Conservation (phyloP, 305 asterid species). For the Lippia alba region DNA sequence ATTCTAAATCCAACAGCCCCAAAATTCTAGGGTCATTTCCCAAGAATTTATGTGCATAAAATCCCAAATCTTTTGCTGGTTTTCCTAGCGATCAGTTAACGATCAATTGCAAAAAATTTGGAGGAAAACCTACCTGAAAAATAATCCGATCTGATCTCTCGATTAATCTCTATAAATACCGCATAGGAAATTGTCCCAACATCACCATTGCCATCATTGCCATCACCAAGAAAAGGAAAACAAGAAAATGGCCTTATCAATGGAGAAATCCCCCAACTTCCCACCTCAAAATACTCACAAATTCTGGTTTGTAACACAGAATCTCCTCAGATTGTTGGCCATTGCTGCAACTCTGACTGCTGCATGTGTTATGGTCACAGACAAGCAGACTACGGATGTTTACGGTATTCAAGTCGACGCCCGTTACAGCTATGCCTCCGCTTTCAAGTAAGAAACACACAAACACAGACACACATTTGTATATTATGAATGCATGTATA, state of each 20-base stretch:
- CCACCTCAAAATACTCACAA: conserved; percentile 37
- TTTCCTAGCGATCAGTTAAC: conserved; percentile 15
- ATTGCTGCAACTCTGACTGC: conserved; percentile 46
- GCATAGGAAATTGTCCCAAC: neutral
- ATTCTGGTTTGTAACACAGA: conserved; percentile 33
- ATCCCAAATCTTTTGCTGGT: neutral
- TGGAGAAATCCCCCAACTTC: neutral
- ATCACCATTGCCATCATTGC: neutral
- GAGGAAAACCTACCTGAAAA: conserved; percentile 1
- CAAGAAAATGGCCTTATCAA: conserved; percentile 13
- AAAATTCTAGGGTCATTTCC: no score
- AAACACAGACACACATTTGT: neutral
- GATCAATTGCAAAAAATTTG: neutral
- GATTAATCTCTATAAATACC: conserved; percentile 20
- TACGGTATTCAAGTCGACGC: conserved; percentile 47
- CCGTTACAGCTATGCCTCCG: conserved; percentile 48
- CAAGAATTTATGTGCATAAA: conserved; percentile 1
- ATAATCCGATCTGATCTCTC: neutral
- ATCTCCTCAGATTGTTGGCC: conserved; percentile 42
- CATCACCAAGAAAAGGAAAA: neutral
- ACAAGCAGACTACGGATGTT: conserved; percentile 38
- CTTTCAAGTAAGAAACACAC: conserved; percentile 47
- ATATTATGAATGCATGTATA: neutral
- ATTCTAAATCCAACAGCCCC: no score
- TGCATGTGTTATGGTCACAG: conserved; percentile 48